Evolutionary conservation across 2,329 filamentous ascomycete species (phyloP).

Genomic region (Fusarium verticillioides): DNA sequence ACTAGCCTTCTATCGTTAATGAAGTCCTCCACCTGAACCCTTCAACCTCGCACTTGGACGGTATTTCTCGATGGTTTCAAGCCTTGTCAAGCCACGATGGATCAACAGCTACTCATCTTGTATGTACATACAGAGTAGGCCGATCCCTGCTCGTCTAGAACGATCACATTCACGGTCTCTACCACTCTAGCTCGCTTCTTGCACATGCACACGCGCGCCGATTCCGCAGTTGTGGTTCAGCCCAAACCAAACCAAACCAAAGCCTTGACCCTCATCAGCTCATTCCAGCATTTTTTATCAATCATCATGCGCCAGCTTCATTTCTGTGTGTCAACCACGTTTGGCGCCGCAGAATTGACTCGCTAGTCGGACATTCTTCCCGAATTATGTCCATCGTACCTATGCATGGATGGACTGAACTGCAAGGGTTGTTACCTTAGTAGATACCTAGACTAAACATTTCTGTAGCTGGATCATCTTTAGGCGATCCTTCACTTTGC

Average conservation of each 20-base stretch:
- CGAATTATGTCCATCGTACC: background rate
- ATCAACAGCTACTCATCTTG: conserved; percentile 20
- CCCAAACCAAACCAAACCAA: background rate
- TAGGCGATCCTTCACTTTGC: background rate
- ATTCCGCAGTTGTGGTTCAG: conserved; percentile 28
- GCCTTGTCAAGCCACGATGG: conserved; percentile 31
- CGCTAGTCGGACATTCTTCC: background rate
- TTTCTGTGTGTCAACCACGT: conserved; percentile 3
- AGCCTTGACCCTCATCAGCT: conserved; percentile 2
- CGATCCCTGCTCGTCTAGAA: conserved; percentile 3
- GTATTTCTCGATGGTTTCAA: conserved; percentile 24
- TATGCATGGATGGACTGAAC: conserved; percentile 3
- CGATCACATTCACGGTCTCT: background rate
- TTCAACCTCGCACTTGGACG: conserved; percentile 9
- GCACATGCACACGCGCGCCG: background rate
- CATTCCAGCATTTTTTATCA: background rate
- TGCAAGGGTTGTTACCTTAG: conserved; percentile 1
- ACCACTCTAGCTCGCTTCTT: background rate
- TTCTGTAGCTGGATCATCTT: background rate
- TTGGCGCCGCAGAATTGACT: conserved; percentile 14
- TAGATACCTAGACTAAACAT: background rate
- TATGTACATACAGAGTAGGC: background rate
- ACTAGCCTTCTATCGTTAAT: conserved; percentile 2
- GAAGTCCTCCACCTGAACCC: background rate
- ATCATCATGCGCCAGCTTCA: conserved; percentile 14